A percentile compares a stretch with the other conserved stretches of the same genome.
phyloP scores from a whole-genome alignment of 2,329 filamentous ascomycete genomes.

The Microsporum canis region DNA sequence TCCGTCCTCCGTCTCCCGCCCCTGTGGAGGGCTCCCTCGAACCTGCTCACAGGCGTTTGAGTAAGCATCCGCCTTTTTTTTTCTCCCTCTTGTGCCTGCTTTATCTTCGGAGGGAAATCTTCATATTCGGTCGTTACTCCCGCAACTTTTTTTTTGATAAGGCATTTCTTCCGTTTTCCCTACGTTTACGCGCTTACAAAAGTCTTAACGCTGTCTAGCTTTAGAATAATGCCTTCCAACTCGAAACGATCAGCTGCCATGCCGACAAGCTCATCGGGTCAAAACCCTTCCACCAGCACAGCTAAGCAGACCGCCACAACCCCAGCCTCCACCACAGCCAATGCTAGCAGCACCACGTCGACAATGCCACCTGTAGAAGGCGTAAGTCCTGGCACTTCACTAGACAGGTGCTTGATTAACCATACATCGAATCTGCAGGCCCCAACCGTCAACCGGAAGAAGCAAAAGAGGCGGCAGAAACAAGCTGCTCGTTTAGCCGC shows the following conservation, averaged over 20 bases:
- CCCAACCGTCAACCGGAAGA: constrained; percentile 67
- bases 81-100: neutral
- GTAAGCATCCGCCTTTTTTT: neutral
- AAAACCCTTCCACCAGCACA: constrained; percentile 7
- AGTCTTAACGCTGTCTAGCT: neutral
- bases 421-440: neutral
- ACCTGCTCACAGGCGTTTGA: neutral
- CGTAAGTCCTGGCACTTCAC: neutral
- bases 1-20: neutral
- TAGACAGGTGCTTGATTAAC: neutral
- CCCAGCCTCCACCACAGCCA: neutral
- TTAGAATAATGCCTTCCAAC: constrained; percentile 15
- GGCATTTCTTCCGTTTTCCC: neutral
- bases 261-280: constrained; percentile 10
- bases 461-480: constrained; percentile 85
- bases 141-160: neutral
- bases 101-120: neutral
- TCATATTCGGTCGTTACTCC: neutral
- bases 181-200: neutral
- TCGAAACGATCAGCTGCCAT: constrained; percentile 14
- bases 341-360: constrained; percentile 1
- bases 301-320: neutral
- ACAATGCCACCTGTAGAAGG: neutral
- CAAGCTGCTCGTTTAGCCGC: constrained; percentile 60
- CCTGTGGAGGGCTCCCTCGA: neutral